Conservation (phyloP, 129 eudicot genomes). For the Pittosporum tobira region DNA sequence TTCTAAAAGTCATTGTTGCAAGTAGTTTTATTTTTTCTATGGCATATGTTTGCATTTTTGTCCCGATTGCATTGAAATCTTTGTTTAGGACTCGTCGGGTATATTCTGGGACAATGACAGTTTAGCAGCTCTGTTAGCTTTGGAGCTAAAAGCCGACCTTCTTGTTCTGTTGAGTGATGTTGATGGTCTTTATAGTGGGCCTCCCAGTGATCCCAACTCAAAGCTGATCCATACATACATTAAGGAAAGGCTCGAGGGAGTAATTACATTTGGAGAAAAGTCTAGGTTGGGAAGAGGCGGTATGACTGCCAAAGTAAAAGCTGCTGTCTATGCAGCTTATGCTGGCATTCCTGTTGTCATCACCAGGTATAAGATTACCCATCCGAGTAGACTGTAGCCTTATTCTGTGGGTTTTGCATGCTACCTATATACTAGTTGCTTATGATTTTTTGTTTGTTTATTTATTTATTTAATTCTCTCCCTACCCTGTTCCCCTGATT, state of each 20-base stretch:
- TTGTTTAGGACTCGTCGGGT: conserved; percentile 87
- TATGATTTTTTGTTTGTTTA: too few relatives aligned
- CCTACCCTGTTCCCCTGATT: neutral
- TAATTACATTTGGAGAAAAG: conserved; percentile 89
- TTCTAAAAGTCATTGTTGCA: neutral
- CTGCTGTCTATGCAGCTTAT: conserved; percentile 88
- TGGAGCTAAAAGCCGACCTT: conserved; percentile 97
- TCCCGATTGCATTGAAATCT: conserved; percentile 4
- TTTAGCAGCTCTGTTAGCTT: conserved; percentile 77
- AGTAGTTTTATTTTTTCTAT: neutral
- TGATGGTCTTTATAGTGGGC: conserved; percentile 96
- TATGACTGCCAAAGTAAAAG: conserved; percentile 98
- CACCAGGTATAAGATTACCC: conserved; percentile 66
- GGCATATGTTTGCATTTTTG: neutral
- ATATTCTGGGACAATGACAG: conserved; percentile 99
- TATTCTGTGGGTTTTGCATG: neutral
- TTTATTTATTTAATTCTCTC: neutral
- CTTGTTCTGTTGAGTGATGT: conserved; percentile 91
- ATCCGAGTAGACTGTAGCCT: neutral
- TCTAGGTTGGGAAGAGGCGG: conserved; percentile 97
- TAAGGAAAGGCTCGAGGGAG: conserved; percentile 71
- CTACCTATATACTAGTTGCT: neutral
- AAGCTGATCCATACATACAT: conserved; percentile 69
- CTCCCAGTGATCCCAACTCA: conserved; percentile 78
- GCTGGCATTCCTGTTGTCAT: conserved; percentile 92